These are phyloP conservation scores for Fusarium euwallaceae DNA, from an alignment of 2,329 filamentous ascomycete genomes.

Conservation along the genomic window DNA sequence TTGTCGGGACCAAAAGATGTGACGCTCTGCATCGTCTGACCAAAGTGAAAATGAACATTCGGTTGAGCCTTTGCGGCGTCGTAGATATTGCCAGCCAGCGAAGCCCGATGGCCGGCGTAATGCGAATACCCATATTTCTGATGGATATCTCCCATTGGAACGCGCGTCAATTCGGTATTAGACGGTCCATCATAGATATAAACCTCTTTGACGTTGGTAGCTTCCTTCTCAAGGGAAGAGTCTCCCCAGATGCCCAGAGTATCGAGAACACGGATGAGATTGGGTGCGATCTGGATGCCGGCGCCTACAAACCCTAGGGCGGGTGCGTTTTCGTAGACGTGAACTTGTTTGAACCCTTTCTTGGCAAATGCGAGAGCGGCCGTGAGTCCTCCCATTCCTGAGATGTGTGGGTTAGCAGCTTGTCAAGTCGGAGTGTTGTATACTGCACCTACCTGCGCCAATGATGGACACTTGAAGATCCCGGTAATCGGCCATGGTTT, in stretches of 20 bases:
- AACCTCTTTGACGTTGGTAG: slow-evolving; percentile 13
- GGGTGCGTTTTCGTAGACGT: slow-evolving; percentile 28
- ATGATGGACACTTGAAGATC: slow-evolving; percentile 15
- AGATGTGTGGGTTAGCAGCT: not conserved
- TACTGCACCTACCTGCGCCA: slow-evolving; percentile 12
- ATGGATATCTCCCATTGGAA: slow-evolving; percentile 13
- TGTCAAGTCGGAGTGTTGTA: too few species aligned
- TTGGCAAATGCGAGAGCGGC: slow-evolving; percentile 28
- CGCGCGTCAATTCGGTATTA: not conserved
- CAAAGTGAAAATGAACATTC: slow-evolving; percentile 25
- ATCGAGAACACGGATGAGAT: slow-evolving; percentile 27
- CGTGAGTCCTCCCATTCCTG: slow-evolving; percentile 31
- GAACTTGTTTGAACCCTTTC: slow-evolving; percentile 30
- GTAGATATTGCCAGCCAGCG: slow-evolving; percentile 9
- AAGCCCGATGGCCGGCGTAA: slow-evolving; percentile 24
- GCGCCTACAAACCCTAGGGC: slow-evolving; percentile 31
- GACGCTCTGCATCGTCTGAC: slow-evolving; percentile 12
- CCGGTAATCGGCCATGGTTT: not conserved
- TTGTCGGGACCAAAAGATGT: not conserved
- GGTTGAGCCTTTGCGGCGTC: slow-evolving; percentile 20
- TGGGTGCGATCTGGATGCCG: slow-evolving; percentile 32
- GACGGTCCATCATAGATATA: slow-evolving; percentile 6
- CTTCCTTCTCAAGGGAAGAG: slow-evolving; percentile 12
- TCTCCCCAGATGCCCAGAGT: slow-evolving; percentile 21
- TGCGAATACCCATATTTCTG: slow-evolving; percentile 25